phyloP scores from a whole-genome alignment of 495 filamentous ascomycete genomes.

The Coniosporium apollinis region DNA sequence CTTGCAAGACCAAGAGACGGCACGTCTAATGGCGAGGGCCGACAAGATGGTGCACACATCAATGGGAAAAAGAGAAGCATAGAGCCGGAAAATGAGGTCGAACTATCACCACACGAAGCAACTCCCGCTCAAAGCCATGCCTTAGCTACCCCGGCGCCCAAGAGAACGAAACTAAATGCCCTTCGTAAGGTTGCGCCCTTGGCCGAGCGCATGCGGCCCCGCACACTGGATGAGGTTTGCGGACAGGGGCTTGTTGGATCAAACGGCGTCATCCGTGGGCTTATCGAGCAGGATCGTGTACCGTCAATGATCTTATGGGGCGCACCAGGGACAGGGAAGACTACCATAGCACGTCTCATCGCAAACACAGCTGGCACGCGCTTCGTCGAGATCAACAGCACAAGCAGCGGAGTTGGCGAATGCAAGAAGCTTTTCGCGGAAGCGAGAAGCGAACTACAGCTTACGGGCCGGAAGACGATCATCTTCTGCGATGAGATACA shows the following conservation, averaged over 20 bases:
- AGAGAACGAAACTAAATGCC: conserved; percentile 36
- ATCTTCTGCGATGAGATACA: conserved; percentile 98
- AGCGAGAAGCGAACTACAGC: conserved; percentile 58
- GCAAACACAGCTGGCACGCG: conserved; percentile 63
- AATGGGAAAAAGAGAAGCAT: conserved; percentile 23
- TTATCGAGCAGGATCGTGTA: conserved; percentile 74
- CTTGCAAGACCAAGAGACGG: too few species aligned
- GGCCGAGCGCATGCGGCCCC: conserved; percentile 86
- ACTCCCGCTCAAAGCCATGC: conserved; percentile 19
- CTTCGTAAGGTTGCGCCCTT: conserved; percentile 62
- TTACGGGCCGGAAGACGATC: conserved; percentile 84
- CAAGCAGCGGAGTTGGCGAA: conserved; percentile 76
- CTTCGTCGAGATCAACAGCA: conserved; percentile 94
- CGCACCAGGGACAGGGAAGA: conserved; percentile 82
- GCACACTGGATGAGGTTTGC: conserved; percentile 65
- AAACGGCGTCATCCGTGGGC: conserved; percentile 64
- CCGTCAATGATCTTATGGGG: conserved; percentile 97
- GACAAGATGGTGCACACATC: conserved; percentile 3
- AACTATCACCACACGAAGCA: too few species aligned
- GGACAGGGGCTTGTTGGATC: conserved; percentile 86
- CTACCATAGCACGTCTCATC: conserved; percentile 88
- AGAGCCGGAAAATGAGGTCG: conserved; percentile 13
- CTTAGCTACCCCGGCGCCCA: conserved; percentile 35
- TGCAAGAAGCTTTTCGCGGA: conserved; percentile 88
- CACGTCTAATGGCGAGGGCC: too few species aligned